Base-by-base conservation (phyloP, 192 early-diverging fungal genomes). In the Coemansia sp. region DNA sequence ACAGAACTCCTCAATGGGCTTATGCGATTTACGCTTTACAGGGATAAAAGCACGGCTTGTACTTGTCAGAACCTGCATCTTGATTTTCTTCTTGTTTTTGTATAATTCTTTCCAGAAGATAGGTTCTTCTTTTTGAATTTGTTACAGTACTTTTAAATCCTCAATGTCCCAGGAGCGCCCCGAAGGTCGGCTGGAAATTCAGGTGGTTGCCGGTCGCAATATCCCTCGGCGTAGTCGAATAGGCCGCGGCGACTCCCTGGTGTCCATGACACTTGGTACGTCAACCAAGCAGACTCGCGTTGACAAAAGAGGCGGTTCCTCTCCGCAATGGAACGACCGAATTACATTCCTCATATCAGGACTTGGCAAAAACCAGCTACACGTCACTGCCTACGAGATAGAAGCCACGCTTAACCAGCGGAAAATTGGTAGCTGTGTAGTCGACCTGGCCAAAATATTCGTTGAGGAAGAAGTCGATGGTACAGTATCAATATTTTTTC, bases 271-370 rank as follows among this genome's bases (percentile, higher is more conserved):
- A 1, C 44, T 81, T 9, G 79, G 70, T 38, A 73, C 59, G 15
- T 52, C 60, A 23, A 70, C 50, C 35, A 78, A 74, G 60, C 66
- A 61, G 44, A 73, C 74, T 15, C 69, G 67, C 44, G 61, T 70
- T 4, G 70, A 81, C 57, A 73, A 73, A 57, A 81, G 67, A 55
- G 79, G 79, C 57, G 79, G 79, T 16, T 30, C 63, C 2, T 55
- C 63, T 21, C 79, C 79, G 12, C 52, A 65, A 40, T 81, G 79
- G 79, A 81, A 78, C 36, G 70, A 78, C 50, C 61, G 49, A 38
- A 30, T 81, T 11, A 42, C 46, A 26, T 78, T 81, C 26, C 58
- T 64, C 15, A 55, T 81, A 12, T 41, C 52, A 1, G 67, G 66
- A n/a, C 54, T 65, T 7, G 79, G 66, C 13, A 67, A 73, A 57